Evolutionary conservation across 2,329 filamentous ascomycete genomes (phyloP).

Genomic region (Microascus cirrosus): DNA sequence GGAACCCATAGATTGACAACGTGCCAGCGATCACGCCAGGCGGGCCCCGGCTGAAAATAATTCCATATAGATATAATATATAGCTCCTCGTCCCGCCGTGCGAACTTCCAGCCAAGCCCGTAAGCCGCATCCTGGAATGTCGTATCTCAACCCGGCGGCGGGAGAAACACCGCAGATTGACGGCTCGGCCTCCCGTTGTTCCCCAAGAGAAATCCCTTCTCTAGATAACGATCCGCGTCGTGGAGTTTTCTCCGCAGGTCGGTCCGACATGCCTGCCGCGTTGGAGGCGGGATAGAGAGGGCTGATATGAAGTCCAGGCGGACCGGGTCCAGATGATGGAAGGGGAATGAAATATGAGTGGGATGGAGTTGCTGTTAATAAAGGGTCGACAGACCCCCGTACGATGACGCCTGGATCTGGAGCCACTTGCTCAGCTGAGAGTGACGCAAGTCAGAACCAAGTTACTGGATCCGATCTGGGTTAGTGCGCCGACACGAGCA

Average conservation of each 20-base stretch:
- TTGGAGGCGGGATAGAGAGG: background rate
- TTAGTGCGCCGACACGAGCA: background rate
- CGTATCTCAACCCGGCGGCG: background rate
- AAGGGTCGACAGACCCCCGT: constrained; percentile 3
- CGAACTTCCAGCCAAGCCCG: background rate
- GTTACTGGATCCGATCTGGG: background rate
- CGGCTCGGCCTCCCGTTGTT: background rate
- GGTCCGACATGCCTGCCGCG: background rate
- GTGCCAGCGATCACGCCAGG: background rate
- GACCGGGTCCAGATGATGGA: background rate
- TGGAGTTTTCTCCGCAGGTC: background rate
- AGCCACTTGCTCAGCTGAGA: background rate
- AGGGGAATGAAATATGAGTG: background rate
- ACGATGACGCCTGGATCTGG: background rate
- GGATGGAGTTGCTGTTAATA: background rate
- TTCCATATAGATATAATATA: constrained; percentile 4
- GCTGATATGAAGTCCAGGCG: background rate
- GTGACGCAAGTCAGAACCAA: background rate
- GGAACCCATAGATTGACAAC: background rate
- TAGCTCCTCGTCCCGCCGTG: background rate
- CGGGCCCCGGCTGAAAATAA: constrained; percentile 1
- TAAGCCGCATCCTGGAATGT: background rate
- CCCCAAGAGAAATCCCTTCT: background rate
- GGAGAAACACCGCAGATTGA: background rate
- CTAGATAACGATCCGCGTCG: background rate